Base-by-base conservation (phyloP, 495 filamentous ascomycete species). In the Geoglossum glabrum region DNA sequence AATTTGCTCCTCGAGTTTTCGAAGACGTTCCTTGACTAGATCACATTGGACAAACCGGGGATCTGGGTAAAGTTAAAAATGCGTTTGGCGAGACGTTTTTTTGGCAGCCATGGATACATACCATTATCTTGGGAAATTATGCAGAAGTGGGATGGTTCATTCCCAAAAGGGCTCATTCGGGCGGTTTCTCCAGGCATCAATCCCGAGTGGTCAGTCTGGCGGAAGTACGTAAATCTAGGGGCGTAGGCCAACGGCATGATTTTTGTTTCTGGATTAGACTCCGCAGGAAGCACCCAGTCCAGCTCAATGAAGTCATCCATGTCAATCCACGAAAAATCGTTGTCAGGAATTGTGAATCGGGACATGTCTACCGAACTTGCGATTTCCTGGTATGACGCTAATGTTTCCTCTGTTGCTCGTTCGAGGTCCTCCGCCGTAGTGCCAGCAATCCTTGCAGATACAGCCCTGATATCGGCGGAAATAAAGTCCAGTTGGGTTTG, bases 251-350 rank as follows among this genome's bases (percentile, higher is more conserved):
- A 73, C 0, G 92, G 92, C 57, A 97, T 73, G 52, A 98, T 96
- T 64, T 87, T 86, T 0, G 90, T 95, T 57, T 92, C 83, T 23
- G 93, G 92, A 60, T 94, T 90, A 27, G 85, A 83, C 63, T 92
- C 85, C 27, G 85, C 86, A 0, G 92, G 90, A 19, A 96, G 71
- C 58, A 95, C 86, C 89, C 90, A 96, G 66, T 95, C 92, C 10
- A 97, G 74, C 67, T 98, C 92, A 27, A 97, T 87, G 71, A 97
- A 97, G 66, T 98, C 92, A 69, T 98, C 92, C 89, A 97, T 96
- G 66, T 98, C 92, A 64, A 97, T 84, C 92, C 92, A 98, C 56
- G 80, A 83, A 62, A 86, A 79, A 67, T 98, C 92, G 38, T 90
- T 87, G 65, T 98, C 92, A 0, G 89, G 88, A 58, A 98, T 95